phyloP scores from a whole-genome alignment of 1,284 basidiomycete species.

The Ceratobasidium sp. region DNA sequence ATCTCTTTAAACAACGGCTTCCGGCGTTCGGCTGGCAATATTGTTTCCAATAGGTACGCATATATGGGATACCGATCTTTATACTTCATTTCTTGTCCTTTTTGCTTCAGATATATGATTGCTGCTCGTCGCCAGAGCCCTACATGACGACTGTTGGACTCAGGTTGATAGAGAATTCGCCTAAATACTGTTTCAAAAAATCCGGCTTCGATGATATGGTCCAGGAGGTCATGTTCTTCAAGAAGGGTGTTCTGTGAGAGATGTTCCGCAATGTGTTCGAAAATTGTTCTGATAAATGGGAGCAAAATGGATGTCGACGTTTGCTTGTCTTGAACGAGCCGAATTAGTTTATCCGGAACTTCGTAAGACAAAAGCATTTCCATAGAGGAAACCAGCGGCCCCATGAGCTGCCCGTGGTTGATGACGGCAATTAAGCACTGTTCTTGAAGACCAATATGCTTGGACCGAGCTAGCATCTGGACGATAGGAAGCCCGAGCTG shows the following conservation, averaged over 20 bases:
- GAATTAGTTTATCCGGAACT: constrained; percentile 4
- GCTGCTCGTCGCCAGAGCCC: not conserved
- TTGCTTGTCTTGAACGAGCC: not conserved
- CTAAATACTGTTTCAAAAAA: not conserved
- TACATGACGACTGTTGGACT: not conserved
- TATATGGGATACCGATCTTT: too few relatives aligned
- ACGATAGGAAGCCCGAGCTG: constrained; percentile 1
- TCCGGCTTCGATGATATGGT: not conserved
- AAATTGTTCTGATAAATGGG: not conserved
- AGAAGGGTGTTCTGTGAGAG: not conserved
- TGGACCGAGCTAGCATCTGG: not conserved
- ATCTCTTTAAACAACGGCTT: too few relatives aligned
- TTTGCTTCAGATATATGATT: not conserved
- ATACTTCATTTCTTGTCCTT: too few relatives aligned
- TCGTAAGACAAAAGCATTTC: not conserved
- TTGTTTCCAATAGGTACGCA: too few relatives aligned
- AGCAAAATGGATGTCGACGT: not conserved
- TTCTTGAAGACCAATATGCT: not conserved
- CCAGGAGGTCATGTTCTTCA: not conserved
- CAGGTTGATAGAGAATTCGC: not conserved
- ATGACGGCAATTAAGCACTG: constrained; percentile 11
- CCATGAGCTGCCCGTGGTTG: not conserved
- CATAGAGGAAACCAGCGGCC: not conserved
- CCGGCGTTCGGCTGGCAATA: too few relatives aligned
- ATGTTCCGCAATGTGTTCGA: too few relatives aligned